Percentiles rank a stretch among this genome's conserved stretches.
These are phyloP conservation scores for Albifimbria verrucaria DNA, from an alignment of 2,329 filamentous ascomycete species.

Conservation along the genomic window DNA sequence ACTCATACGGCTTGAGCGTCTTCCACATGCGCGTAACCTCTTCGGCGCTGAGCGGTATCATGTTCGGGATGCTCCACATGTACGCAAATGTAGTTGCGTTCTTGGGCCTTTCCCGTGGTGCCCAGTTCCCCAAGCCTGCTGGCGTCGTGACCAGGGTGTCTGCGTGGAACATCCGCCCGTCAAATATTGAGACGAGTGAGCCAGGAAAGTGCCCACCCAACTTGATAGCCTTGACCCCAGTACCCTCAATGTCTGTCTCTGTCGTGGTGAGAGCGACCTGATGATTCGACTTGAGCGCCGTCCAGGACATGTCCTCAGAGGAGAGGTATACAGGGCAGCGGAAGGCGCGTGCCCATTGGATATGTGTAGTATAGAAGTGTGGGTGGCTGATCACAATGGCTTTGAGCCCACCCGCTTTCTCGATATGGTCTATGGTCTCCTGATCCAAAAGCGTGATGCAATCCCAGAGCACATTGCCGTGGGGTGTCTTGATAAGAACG, in stretches of 20 bases:
- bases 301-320: slow-evolving; percentile 63
- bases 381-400: slow-evolving; percentile 78
- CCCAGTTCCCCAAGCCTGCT: slow-evolving; percentile 45
- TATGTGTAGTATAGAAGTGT: slow-evolving; percentile 76
- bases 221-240: slow-evolving; percentile 61
- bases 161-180: slow-evolving; percentile 64
- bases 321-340: slow-evolving; percentile 67
- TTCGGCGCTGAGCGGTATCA: slow-evolving; percentile 65
- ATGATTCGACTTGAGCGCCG: slow-evolving; percentile 41
- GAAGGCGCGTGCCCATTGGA: slow-evolving; percentile 70
- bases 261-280: slow-evolving; percentile 45
- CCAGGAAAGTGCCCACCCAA: slow-evolving; percentile 79
- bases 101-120: slow-evolving; percentile 30
- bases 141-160: slow-evolving; percentile 75
- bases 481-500: slow-evolving; percentile 61
- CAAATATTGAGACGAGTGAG: slow-evolving; percentile 63
- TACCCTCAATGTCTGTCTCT: slow-evolving; percentile 37
- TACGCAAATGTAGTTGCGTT: slow-evolving; percentile 60
- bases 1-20: slow-evolving; percentile 59
- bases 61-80: slow-evolving; percentile 74
- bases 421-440: slow-evolving; percentile 56
- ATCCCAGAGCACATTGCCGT: slow-evolving; percentile 78
- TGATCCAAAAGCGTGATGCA: slow-evolving; percentile 67
- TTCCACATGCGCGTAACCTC: slow-evolving; percentile 68
- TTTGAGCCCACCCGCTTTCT: slow-evolving; percentile 59